Evolutionary conservation across 371 early-diverging fungal species (phyloP), one percentile per base, ranked within the genome.

Genomic region (Mucor lusitanicus): DNA sequence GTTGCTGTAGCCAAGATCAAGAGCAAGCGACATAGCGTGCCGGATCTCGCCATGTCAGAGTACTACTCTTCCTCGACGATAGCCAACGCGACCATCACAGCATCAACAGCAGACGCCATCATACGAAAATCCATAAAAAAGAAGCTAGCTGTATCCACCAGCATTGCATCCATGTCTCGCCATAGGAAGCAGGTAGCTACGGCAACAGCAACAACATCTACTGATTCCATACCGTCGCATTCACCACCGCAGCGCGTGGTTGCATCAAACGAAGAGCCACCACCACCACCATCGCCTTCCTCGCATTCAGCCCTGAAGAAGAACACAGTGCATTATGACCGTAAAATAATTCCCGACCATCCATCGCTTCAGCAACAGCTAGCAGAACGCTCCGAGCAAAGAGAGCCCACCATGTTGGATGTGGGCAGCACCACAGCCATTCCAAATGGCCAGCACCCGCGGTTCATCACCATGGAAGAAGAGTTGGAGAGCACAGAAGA

Each of bases 381-480:
- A 9, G 33, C 27, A 1, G 12, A 1, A 25, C 23, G 25, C 19
- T 53, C 53, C 15, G 53, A 61, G 42, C 65, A 46, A 35, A 28
- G 48, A 4, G 27, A 64, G 6, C 30, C 46, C 6, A n/a, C 9
- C 0, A 25, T 13, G 6, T 23, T 44, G 13, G 17, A n/a, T 6
- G 3, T 56, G n/a, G 23, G 17, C 17, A 17, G 17, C 2, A 42
- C 23, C 21, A 17, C 44, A 46, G 15, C 33, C 65, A 48, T 48
- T 17, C 23, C 48, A 48, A 48, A 48, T 8, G 13, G 55, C 39
- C 33, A 32, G 15, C n/a, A 46, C 1, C 21, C 55, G 15, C 55
- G 61, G 30, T 68, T 68, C 42, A 68, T 68, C 25, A 63, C 63
- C 3, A 68, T 68, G 68, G 68, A 68, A 58, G 59, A 62, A 23